phyloP scores from a whole-genome alignment of 768 basidiomycete genomes.

The Lentinus tigrinus region DNA sequence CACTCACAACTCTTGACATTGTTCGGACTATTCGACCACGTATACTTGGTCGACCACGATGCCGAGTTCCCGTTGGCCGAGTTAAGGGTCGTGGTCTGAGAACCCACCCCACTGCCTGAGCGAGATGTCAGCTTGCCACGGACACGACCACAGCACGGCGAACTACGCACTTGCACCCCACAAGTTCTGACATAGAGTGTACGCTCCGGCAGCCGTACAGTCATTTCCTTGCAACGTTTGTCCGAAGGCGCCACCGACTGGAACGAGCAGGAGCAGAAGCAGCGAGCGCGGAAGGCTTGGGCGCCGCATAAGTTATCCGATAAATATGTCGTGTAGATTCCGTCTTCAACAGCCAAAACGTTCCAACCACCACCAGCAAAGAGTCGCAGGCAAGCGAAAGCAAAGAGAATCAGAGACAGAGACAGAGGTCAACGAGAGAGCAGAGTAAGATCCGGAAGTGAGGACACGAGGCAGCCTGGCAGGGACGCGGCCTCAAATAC shows the following conservation, averaged over 20 bases:
- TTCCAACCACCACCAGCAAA: too few relatives aligned
- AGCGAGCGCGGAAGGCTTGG: background rate
- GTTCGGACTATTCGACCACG: constrained; percentile 49
- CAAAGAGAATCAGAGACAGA: too few relatives aligned
- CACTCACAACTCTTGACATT: constrained; percentile 48
- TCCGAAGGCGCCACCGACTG: background rate
- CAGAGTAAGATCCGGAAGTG: too few relatives aligned
- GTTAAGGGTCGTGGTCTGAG: constrained; percentile 46
- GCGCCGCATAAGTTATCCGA: constrained; percentile 3
- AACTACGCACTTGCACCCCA: constrained; percentile 43
- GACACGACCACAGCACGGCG: background rate
- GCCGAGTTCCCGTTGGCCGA: constrained; percentile 38
- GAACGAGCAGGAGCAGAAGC: background rate
- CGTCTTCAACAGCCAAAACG: background rate
- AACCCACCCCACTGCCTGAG: constrained; percentile 44
- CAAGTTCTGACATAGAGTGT: constrained; percentile 55
- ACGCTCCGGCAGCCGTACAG: constrained; percentile 37
- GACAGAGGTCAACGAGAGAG: too few relatives aligned
- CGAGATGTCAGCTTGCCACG: background rate
- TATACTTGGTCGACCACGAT: constrained; percentile 54
- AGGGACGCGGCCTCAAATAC: too few relatives aligned
- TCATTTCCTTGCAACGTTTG: constrained; percentile 10
- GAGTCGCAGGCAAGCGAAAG: too few relatives aligned
- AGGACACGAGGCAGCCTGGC: too few relatives aligned
- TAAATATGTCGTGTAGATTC: background rate